phyloP scores from a whole-genome alignment of 2,329 filamentous ascomycete genomes.

The Thelonectria olida region DNA sequence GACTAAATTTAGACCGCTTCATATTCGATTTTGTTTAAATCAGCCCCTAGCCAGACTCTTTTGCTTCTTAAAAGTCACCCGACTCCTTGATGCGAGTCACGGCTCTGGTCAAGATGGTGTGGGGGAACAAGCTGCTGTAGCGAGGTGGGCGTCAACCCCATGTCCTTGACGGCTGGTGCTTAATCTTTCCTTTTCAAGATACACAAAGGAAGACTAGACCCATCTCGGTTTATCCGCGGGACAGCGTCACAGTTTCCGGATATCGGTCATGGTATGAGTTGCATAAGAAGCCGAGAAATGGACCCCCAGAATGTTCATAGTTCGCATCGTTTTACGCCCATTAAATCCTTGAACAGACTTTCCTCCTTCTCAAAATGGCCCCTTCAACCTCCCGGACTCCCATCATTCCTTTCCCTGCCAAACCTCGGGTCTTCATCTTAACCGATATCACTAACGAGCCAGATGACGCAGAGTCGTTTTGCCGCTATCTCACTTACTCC shows the following conservation, averaged over 20 bases:
- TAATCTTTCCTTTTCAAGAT: not conserved
- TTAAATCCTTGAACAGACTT: no score
- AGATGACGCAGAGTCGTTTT: conserved; percentile 55
- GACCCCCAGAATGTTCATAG: no score
- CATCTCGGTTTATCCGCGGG: not conserved
- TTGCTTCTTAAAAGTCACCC: no score
- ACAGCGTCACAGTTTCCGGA: not conserved
- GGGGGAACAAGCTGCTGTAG: not conserved
- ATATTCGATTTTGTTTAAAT: no score
- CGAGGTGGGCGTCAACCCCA: not conserved
- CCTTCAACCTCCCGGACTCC: not conserved
- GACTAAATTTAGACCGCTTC: no score
- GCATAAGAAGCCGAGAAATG: not conserved
- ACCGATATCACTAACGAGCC: conserved; percentile 57
- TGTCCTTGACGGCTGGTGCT: not conserved
- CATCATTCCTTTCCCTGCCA: conserved; percentile 26
- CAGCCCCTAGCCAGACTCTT: no score
- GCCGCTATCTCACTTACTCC: conserved; percentile 54
- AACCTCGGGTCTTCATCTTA: conserved; percentile 53
- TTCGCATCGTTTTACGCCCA: no score
- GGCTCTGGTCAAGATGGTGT: no score
- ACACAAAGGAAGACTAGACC: not conserved
- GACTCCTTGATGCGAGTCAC: no score
- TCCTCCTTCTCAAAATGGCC: not conserved
- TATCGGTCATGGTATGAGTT: not conserved